phyloP scores from a whole-genome alignment of 768 basidiomycete species.

The Psilocybe azurescens region DNA sequence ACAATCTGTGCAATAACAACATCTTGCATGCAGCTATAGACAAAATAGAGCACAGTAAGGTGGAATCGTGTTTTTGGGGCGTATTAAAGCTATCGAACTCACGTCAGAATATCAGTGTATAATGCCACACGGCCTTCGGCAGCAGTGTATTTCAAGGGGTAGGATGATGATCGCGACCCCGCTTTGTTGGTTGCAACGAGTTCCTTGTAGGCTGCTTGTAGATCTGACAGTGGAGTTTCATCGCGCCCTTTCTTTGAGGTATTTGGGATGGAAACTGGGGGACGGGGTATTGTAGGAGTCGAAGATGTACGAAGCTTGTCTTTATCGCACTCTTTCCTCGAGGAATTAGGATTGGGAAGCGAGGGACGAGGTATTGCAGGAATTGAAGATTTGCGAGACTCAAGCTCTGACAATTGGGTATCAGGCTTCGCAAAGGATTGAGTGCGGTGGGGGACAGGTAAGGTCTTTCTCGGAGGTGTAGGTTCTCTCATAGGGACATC shows the following conservation, averaged over 20 bases:
- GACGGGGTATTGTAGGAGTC: background rate
- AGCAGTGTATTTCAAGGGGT: background rate
- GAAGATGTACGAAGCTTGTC: background rate
- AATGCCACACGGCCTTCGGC: background rate
- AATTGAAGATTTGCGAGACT: background rate
- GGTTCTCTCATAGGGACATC: slow-evolving; percentile 19
- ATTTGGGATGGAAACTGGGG: background rate
- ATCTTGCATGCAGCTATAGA: slow-evolving; percentile 31
- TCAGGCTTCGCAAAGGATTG: background rate
- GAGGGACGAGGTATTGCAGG: background rate
- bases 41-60: background rate
- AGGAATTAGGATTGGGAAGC: background rate
- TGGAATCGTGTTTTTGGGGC: background rate
- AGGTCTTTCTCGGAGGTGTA: slow-evolving; percentile 8
- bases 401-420: background rate
- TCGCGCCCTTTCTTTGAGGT: background rate
- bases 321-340: background rate
- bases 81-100: background rate
- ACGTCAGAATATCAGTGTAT: background rate
- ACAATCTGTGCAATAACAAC: slow-evolving; percentile 33
- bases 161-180: background rate
- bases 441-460: background rate
- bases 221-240: background rate
- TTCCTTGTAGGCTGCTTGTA: background rate
- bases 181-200: background rate